Evolutionary conservation across 2,329 filamentous ascomycete species (phyloP).

Genomic region (Podosphaera xanthii): DNA sequence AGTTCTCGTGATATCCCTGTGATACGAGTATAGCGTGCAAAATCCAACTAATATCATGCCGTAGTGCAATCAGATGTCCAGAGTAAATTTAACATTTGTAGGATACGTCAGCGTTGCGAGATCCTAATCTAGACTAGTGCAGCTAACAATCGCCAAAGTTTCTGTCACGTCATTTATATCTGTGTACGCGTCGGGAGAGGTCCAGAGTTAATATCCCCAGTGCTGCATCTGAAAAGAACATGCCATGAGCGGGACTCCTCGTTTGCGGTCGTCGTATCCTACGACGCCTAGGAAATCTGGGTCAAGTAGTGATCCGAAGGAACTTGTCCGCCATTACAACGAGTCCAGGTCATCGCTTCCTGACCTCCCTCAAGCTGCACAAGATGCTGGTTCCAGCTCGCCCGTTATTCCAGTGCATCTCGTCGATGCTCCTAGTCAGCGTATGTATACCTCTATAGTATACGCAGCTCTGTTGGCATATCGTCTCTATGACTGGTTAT

Average conservation of each 20-base stretch:
- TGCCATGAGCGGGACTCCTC: slow-evolving; percentile 60
- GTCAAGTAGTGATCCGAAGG: slow-evolving; percentile 16
- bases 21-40: too few relatives aligned
- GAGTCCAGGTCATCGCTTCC: slow-evolving; percentile 11
- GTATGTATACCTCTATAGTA: slow-evolving; percentile 64
- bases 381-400: slow-evolving; percentile 6
- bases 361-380: slow-evolving; percentile 9
- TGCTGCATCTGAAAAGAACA: slow-evolving; percentile 6
- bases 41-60: too few relatives aligned
- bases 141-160: too few relatives aligned
- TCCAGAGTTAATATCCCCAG: too few relatives aligned
- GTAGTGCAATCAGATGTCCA: too few relatives aligned
- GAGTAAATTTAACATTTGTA: too few relatives aligned
- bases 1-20: too few relatives aligned
- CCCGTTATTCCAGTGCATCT: slow-evolving; percentile 64
- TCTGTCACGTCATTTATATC: too few relatives aligned
- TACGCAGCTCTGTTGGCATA: slow-evolving; percentile 58
- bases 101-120: too few relatives aligned
- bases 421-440: slow-evolving; percentile 75
- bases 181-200: too few relatives aligned
- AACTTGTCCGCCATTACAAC: slow-evolving; percentile 10
- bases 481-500: slow-evolving; percentile 70
- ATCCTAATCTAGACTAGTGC: too few relatives aligned
- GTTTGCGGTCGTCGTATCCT: slow-evolving; percentile 62
- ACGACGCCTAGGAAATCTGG: slow-evolving; percentile 37